Conservation (phyloP, 768 basidiomycete genomes). For the Terana coerulea region DNA sequence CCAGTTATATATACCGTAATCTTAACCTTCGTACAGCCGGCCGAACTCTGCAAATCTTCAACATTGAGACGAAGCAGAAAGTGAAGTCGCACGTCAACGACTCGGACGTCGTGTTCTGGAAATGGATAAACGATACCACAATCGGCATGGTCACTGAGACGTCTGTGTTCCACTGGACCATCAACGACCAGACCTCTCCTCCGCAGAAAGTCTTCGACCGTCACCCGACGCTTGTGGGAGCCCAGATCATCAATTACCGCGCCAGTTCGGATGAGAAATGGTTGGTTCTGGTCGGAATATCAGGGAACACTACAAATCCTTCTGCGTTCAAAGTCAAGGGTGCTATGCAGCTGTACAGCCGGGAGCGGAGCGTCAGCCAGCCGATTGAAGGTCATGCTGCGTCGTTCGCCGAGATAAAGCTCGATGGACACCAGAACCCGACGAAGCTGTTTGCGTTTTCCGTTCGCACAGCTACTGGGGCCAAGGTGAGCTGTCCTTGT, state of each 20-base stretch:
- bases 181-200: slow-evolving; percentile 66
- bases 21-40: slow-evolving; percentile 50
- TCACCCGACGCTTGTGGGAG: slow-evolving; percentile 87
- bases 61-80: slow-evolving; percentile 96
- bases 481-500: slow-evolving; percentile 64
- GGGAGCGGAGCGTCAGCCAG: slow-evolving; percentile 90
- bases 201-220: slow-evolving; percentile 96
- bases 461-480: slow-evolving; percentile 93
- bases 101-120: slow-evolving; percentile 98
- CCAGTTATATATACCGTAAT: not conserved
- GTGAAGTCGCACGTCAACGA: slow-evolving; percentile 93
- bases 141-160: slow-evolving; percentile 96
- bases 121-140: slow-evolving; percentile 90
- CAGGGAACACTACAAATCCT: slow-evolving; percentile 87
- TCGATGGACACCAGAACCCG: slow-evolving; percentile 79
- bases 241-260: slow-evolving; percentile 99
- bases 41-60: slow-evolving; percentile 95
- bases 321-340: slow-evolving; percentile 99
- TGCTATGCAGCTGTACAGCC: slow-evolving; percentile 94
- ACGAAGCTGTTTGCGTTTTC: slow-evolving; percentile 96
- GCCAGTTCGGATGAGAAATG: slow-evolving; percentile 92
- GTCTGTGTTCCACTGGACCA: slow-evolving; percentile 90
- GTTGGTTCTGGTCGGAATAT: slow-evolving; percentile 95
- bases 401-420: slow-evolving; percentile 87
- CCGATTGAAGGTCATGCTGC: slow-evolving; percentile 99